phyloP scores from a whole-genome alignment of 2,329 filamentous ascomycete genomes.

The Colletotrichum lindemuthianum region DNA sequence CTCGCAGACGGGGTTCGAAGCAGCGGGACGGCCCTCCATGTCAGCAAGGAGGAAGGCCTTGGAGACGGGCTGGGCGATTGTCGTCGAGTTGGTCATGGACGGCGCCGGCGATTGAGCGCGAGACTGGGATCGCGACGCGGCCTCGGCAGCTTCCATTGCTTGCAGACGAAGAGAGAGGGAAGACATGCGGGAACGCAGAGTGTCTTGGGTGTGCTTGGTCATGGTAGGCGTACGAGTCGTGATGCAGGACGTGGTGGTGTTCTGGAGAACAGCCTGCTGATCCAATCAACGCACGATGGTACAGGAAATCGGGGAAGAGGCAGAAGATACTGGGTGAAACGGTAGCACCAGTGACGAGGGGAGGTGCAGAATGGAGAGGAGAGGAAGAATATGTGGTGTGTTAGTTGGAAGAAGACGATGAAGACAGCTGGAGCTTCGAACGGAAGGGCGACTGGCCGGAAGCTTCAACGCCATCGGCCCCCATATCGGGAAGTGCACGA shows the following conservation, averaged over 20 bases:
- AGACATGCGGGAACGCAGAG: conserved; percentile 55
- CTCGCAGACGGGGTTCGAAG: conserved; percentile 43
- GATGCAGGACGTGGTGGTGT: not conserved
- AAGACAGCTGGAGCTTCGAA: conserved; percentile 27
- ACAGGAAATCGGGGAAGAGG: not conserved
- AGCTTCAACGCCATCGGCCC: conserved; percentile 15
- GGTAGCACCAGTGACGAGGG: not conserved
- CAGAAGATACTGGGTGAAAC: not conserved
- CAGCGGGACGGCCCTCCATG: conserved; percentile 48
- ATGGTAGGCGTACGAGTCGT: conserved; percentile 43
- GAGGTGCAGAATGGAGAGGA: not conserved
- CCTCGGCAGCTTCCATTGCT: conserved; percentile 41
- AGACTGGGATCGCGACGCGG: conserved; percentile 31
- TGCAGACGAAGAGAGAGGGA: conserved; percentile 56
- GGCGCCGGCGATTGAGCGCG: conserved; percentile 40
- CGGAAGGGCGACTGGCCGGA: conserved; percentile 14
- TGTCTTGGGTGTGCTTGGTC: conserved; percentile 57
- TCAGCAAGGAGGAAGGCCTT: conserved; percentile 60
- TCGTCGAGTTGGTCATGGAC: conserved; percentile 41
- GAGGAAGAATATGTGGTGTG: not conserved
- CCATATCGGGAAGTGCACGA: conserved; percentile 8
- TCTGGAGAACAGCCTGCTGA: not conserved
- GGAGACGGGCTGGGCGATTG: conserved; percentile 30
- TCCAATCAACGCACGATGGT: conserved; percentile 2
- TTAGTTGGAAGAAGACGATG: conserved; percentile 4